phyloP scores from a whole-genome alignment of 2,329 filamentous ascomycete genomes.

The Pseudopyricularia javanii region DNA sequence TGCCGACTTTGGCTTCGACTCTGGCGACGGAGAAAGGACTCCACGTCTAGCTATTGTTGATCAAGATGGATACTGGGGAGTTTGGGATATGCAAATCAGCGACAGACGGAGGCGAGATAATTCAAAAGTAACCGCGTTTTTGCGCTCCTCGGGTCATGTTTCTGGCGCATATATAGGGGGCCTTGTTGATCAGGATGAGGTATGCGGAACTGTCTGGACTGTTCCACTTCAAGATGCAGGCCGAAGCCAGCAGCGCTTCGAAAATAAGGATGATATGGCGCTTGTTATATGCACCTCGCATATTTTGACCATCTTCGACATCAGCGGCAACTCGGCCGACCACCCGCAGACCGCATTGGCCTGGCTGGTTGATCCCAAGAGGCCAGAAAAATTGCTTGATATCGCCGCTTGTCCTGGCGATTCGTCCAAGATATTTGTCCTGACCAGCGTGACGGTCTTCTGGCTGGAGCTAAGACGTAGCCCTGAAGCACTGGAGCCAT shows the following conservation, averaged over 20 bases:
- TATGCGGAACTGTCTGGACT: background rate
- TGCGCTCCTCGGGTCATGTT: background rate
- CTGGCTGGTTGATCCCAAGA: conserved; percentile 12
- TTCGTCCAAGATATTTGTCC: conserved; percentile 39
- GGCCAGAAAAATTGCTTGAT: conserved; percentile 38
- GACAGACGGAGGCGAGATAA: conserved; percentile 4
- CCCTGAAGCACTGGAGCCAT: conserved; percentile 1
- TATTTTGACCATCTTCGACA: conserved; percentile 1
- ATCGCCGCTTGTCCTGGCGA: conserved; percentile 33
- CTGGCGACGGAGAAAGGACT: conserved; percentile 33
- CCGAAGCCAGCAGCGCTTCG: background rate
- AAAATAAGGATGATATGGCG: background rate
- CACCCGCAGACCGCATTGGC: background rate
- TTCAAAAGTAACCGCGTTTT: conserved; percentile 7
- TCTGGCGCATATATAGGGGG: background rate
- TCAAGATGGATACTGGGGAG: conserved; percentile 50
- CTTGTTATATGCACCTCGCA: background rate
- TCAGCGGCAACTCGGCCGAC: background rate
- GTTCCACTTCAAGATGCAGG: background rate
- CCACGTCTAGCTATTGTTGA: conserved; percentile 57
- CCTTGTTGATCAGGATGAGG: background rate
- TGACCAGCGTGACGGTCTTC: conserved; percentile 41
- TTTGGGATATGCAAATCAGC: conserved; percentile 46
- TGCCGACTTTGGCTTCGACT: conserved; percentile 54
- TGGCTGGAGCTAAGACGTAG: conserved; percentile 27